Percentiles rank a stretch among this genome's conserved stretches.
phyloP scores from a whole-genome alignment of 768 basidiomycete genomes.

The Boletus patriciae region DNA sequence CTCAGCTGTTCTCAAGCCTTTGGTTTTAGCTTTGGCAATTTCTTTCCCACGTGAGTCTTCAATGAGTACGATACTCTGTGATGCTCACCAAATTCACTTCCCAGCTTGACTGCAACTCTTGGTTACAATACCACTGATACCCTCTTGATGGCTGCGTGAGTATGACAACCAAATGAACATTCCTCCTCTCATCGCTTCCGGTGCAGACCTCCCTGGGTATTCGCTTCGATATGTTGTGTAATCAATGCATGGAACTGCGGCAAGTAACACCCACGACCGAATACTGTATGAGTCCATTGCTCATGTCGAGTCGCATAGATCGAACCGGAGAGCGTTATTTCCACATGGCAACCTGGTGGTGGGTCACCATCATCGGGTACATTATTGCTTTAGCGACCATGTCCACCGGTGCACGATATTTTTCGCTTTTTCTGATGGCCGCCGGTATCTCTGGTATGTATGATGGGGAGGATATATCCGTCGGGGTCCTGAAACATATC shows the following conservation, averaged over 20 bases:
- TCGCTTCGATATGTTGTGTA: slow-evolving; percentile 49
- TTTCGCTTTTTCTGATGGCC: slow-evolving; percentile 65
- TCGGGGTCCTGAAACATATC: neutral
- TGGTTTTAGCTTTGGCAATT: slow-evolving; percentile 59
- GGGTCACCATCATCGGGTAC: slow-evolving; percentile 58
- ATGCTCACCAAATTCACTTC: neutral
- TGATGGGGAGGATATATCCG: neutral
- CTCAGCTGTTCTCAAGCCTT: slow-evolving; percentile 52
- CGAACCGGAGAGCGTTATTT: slow-evolving; percentile 64
- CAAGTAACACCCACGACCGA: slow-evolving; percentile 1
- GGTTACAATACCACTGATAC: slow-evolving; percentile 60
- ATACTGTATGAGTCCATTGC: neutral
- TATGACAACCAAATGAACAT: neutral
- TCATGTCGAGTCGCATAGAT: slow-evolving; percentile 34
- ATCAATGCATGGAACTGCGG: slow-evolving; percentile 59
- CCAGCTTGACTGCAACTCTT: slow-evolving; percentile 56
- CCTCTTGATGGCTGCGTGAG: slow-evolving; percentile 61
- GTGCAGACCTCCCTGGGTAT: slow-evolving; percentile 62
- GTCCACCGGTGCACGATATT: slow-evolving; percentile 53
- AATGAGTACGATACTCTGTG: neutral
- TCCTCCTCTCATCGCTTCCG: neutral
- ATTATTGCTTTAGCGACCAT: slow-evolving; percentile 57
- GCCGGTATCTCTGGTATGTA: slow-evolving; percentile 45
- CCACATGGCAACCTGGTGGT: slow-evolving; percentile 57
- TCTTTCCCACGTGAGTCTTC: slow-evolving; percentile 50